These are phyloP conservation scores for Acorus gramineus DNA, from an alignment of 106 monocot species.

Conservation along the genomic window DNA sequence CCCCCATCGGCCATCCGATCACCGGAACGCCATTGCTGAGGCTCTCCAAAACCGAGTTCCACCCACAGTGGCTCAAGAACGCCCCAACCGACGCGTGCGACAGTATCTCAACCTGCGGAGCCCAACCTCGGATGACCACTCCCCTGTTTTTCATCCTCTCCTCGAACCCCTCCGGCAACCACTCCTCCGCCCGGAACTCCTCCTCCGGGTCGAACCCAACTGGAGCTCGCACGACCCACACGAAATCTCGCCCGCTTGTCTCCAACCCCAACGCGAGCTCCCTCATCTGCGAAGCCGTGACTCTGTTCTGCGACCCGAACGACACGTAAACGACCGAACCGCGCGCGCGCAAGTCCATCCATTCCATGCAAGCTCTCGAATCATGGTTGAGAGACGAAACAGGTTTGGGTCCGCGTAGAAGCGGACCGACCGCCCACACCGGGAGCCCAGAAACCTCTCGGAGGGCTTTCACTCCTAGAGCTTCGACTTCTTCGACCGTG, in stretches of 20 bases:
- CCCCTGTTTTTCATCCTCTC: slow-evolving; percentile 12
- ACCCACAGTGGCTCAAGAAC: slow-evolving; percentile 25
- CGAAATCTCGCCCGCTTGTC: slow-evolving; percentile 21
- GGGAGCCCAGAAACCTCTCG: not conserved
- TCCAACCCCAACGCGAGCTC: slow-evolving; percentile 33
- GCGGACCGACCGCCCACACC: slow-evolving; percentile 1
- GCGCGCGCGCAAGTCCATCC: not conserved
- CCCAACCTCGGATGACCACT: slow-evolving; percentile 23
- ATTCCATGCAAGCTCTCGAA: not conserved
- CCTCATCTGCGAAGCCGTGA: slow-evolving; percentile 16
- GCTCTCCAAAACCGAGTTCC: slow-evolving; percentile 22
- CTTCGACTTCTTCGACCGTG: not conserved
- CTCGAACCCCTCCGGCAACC: slow-evolving; percentile 28
- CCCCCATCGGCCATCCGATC: slow-evolving; percentile 33
- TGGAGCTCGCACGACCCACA: slow-evolving; percentile 38
- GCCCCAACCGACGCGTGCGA: slow-evolving; percentile 26
- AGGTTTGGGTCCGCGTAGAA: not conserved
- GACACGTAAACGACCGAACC: slow-evolving; percentile 7
- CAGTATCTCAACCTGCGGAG: slow-evolving; percentile 27
- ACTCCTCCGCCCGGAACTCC: slow-evolving; percentile 13
- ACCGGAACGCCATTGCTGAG: slow-evolving; percentile 28
- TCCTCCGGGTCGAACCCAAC: slow-evolving; percentile 11
- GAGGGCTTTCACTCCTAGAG: not conserved
- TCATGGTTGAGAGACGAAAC: not conserved
- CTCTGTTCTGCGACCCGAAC: slow-evolving; percentile 8